Percentiles rank a stretch among this genome's conserved stretches.
phyloP scores from a whole-genome alignment of 441 rosid species.

The Eugenia klotzschiana region DNA sequence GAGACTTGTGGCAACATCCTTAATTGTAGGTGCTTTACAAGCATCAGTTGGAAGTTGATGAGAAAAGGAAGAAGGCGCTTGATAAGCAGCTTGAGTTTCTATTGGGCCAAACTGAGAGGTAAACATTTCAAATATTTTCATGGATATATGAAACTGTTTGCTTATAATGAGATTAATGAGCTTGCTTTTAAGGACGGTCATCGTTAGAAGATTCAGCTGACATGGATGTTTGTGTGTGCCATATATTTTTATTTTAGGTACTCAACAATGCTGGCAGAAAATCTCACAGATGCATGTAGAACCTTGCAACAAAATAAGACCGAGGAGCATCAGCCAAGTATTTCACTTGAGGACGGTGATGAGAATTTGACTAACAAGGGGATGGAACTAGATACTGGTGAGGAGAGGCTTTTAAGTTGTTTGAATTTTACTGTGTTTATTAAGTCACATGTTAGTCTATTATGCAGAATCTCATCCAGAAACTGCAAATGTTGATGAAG shows the following conservation, averaged over 20 bases:
- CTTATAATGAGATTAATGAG: neutral
- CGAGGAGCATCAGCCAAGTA: conserved; percentile 13
- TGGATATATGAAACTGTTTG: neutral
- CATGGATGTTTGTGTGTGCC: neutral
- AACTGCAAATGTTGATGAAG: conserved; percentile 49
- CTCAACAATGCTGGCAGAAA: conserved; percentile 99
- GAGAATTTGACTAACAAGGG: conserved; percentile 16
- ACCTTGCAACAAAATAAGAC: conserved; percentile 22
- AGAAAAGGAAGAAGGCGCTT: conserved; percentile 91
- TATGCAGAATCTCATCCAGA: conserved; percentile 31
- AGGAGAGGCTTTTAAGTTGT: conserved; percentile 10
- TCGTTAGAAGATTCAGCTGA: neutral
- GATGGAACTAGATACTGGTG: conserved; percentile 33
- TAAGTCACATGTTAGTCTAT: neutral
- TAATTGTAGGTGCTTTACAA: conserved; percentile 75
- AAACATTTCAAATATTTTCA: neutral
- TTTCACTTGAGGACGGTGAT: conserved; percentile 20
- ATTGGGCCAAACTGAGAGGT: conserved; percentile 99
- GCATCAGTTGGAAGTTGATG: conserved; percentile 91
- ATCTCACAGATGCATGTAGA: conserved; percentile 49
- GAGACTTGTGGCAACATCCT: neutral
- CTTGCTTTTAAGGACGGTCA: neutral
- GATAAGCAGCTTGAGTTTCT: conserved; percentile 97
- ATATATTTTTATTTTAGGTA: conserved; percentile 34
- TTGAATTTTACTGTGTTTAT: conserved; percentile 5